These are phyloP conservation scores for Brassica nigra DNA, from an alignment of 345 rosid genomes.

Conservation along the genomic window DNA sequence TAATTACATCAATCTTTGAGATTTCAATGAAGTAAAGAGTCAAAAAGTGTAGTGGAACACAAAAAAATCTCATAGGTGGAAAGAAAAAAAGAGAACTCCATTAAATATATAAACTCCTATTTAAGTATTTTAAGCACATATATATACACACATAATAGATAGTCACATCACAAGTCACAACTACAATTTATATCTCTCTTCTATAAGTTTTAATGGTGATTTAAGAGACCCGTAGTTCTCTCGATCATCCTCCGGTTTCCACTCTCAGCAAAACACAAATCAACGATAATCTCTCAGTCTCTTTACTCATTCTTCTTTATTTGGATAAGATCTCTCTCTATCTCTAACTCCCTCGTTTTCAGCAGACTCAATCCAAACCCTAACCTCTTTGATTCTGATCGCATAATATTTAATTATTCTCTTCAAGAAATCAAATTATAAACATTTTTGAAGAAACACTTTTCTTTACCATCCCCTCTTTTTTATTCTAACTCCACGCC, in stretches of 20 bases:
- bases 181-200: slow-evolving; percentile 13
- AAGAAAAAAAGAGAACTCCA: slow-evolving; percentile 18
- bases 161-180: slow-evolving; percentile 54
- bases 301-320: slow-evolving; percentile 42
- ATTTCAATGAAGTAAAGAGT: slow-evolving; percentile 40
- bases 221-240: slow-evolving; percentile 49
- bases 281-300: slow-evolving; percentile 40
- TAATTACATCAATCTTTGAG: slow-evolving; percentile 28
- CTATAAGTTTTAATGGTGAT: slow-evolving; percentile 45
- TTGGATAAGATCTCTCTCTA: slow-evolving; percentile 56
- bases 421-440: not conserved
- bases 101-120: slow-evolving; percentile 27
- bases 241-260: slow-evolving; percentile 52
- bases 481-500: not conserved
- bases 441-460: not conserved
- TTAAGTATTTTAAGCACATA: slow-evolving; percentile 12
- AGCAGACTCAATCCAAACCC: slow-evolving; percentile 38
- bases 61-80: slow-evolving; percentile 28
- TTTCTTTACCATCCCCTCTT: slow-evolving; percentile 1
- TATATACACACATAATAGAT: slow-evolving; percentile 31
- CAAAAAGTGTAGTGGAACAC: slow-evolving; percentile 36
- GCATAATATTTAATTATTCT: slow-evolving; percentile 4
- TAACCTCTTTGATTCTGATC: slow-evolving; percentile 37
- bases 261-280: slow-evolving; percentile 45
- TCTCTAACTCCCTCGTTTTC: slow-evolving; percentile 34